phyloP scores from a whole-genome alignment of 495 filamentous ascomycete genomes.

The Penicillium goetzii region DNA sequence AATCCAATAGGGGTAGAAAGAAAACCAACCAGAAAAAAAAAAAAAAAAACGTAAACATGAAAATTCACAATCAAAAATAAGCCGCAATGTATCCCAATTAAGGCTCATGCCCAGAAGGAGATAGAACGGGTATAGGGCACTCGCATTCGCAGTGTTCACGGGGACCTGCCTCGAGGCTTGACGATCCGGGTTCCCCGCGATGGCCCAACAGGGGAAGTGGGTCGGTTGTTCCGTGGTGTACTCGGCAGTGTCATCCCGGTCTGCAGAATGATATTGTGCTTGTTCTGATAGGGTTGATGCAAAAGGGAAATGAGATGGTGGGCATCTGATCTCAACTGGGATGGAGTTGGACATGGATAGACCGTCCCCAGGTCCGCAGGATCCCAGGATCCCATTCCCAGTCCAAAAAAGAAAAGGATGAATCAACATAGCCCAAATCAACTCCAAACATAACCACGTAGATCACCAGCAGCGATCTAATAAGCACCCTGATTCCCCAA shows the following conservation, averaged over 20 bases:
- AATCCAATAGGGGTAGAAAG: too few species aligned
- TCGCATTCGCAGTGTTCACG: conserved; percentile 7
- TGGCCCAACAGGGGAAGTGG: neutral
- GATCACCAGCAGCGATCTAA: neutral
- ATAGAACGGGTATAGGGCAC: neutral
- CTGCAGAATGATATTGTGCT: neutral
- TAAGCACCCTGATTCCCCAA: conserved; percentile 35
- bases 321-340: neutral
- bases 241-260: neutral
- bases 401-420: neutral
- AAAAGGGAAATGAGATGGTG: neutral
- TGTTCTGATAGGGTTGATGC: neutral
- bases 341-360: neutral
- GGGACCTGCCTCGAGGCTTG: neutral
- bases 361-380: neutral
- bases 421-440: neutral
- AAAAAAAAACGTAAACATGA: neutral
- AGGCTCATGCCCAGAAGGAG: neutral
- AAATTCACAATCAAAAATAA: conserved; percentile 1
- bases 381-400: neutral
- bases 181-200: conserved; percentile 8
- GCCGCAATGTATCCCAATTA: neutral
- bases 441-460: neutral
- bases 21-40: neutral
- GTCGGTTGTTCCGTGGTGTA: neutral